Evolutionary conservation across 129 eudicot species (phyloP).

Genomic region (Tagetes patula): DNA sequence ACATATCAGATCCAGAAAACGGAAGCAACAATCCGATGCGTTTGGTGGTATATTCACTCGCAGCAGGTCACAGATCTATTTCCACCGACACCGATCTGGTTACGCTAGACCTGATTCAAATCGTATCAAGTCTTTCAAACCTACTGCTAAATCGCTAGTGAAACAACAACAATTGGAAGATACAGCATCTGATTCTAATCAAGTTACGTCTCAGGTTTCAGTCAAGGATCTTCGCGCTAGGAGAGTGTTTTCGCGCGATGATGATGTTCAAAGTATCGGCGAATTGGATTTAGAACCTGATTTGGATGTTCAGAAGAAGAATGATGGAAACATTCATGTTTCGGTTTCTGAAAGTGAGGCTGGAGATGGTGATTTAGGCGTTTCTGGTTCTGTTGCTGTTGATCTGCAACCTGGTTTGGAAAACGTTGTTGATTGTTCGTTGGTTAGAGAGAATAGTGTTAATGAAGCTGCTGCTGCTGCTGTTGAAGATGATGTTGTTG

Average conservation of each 20-base stretch:
- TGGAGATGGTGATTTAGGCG: constrained; percentile 9
- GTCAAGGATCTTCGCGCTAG: constrained; percentile 55
- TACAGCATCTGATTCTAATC: neutral
- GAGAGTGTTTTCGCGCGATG: constrained; percentile 45
- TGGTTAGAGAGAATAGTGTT: neutral
- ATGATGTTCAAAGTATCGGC: constrained; percentile 13
- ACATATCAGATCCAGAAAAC: constrained; percentile 32
- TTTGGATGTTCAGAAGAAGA: constrained; percentile 1
- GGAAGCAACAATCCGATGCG: constrained; percentile 31
- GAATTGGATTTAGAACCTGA: constrained; percentile 7
- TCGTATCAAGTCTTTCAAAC: constrained; percentile 14
- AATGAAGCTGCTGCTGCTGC: constrained; percentile 7
- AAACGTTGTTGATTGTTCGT: neutral
- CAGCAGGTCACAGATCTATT: constrained; percentile 44
- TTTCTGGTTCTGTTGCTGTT: constrained; percentile 6
- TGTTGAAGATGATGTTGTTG: constrained; percentile 14
- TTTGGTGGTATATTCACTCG: constrained; percentile 44
- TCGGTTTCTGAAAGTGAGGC: neutral
- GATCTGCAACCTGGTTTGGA: constrained; percentile 9
- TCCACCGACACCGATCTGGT: constrained; percentile 55
- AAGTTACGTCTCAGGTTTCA: neutral
- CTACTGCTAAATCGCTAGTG: neutral
- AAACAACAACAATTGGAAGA: neutral
- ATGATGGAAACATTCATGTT: constrained; percentile 4
- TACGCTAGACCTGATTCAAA: constrained; percentile 35